These are phyloP conservation scores for Cyberlindnera samutprakarnensis DNA, from an alignment of 805 yeast species.

Conservation along the genomic window DNA sequence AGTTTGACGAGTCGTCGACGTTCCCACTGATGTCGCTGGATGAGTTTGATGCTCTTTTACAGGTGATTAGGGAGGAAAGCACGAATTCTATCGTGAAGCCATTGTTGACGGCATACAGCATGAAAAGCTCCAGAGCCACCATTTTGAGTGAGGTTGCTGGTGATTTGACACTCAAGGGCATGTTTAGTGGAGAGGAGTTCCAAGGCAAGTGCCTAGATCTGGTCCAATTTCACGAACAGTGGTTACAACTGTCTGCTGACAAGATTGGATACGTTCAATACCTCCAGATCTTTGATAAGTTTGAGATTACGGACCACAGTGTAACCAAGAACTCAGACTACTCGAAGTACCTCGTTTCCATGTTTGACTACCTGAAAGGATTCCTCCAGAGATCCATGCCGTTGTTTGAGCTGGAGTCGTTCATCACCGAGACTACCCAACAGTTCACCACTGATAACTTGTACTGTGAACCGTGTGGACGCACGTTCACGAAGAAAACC, in stretches of 20 bases:
- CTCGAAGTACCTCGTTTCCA: slow-evolving; percentile 32
- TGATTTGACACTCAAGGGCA: slow-evolving; percentile 36
- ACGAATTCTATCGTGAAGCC: slow-evolving; percentile 20
- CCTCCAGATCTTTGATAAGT: slow-evolving; percentile 36
- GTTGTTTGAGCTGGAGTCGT: slow-evolving; percentile 32
- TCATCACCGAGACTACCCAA: slow-evolving; percentile 10
- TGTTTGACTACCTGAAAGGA: slow-evolving; percentile 41
- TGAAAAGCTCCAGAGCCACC: slow-evolving; percentile 15
- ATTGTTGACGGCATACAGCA: slow-evolving; percentile 9
- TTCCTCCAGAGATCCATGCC: slow-evolving; percentile 46
- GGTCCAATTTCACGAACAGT: slow-evolving; percentile 39
- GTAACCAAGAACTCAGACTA: slow-evolving; percentile 6
- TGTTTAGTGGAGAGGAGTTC: slow-evolving; percentile 54
- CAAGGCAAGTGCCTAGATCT: slow-evolving; percentile 63
- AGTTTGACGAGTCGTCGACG: slow-evolving; percentile 3
- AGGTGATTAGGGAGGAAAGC: slow-evolving; percentile 24
- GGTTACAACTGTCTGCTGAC: slow-evolving; percentile 38
- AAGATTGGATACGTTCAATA: slow-evolving; percentile 43
- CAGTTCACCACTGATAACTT: slow-evolving; percentile 22
- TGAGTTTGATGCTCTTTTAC: slow-evolving; percentile 31
- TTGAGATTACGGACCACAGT: slow-evolving; percentile 23
- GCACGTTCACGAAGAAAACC: slow-evolving; percentile 50
- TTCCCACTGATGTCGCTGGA: slow-evolving; percentile 15
- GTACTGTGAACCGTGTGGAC: slow-evolving; percentile 60
- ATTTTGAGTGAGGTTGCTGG: slow-evolving; percentile 44